Evolutionary conservation across 2,329 filamentous ascomycete genomes (phyloP).

Genomic region (Hansfordia pulvinata): DNA sequence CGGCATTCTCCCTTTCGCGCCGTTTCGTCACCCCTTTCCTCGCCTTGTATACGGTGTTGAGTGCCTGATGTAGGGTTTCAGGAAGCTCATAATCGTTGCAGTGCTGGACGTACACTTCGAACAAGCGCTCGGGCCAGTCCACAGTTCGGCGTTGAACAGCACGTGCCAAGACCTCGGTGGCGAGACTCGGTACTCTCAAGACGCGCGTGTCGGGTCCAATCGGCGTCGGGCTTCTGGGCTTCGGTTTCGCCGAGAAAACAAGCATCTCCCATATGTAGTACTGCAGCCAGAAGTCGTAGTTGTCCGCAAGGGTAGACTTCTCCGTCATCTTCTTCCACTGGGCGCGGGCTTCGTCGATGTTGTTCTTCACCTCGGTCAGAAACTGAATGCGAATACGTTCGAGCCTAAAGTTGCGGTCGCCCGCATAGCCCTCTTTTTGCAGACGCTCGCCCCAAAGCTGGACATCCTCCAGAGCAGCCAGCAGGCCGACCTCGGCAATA

Average conservation of each 20-base stretch:
- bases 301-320: constrained; percentile 54
- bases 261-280: constrained; percentile 91
- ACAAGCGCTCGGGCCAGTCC: constrained; percentile 64
- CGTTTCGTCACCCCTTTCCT: constrained; percentile 49
- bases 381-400: constrained; percentile 90
- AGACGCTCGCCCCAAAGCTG: constrained; percentile 63
- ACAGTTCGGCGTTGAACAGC: constrained; percentile 49
- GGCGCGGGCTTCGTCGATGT: constrained; percentile 61
- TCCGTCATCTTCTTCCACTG: constrained; percentile 61
- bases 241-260: constrained; percentile 35
- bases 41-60: constrained; percentile 60
- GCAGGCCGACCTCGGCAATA: constrained; percentile 79
- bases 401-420: constrained; percentile 79
- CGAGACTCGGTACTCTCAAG: constrained; percentile 53
- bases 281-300: constrained; percentile 85
- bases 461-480: constrained; percentile 75
- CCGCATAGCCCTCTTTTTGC: constrained; percentile 62
- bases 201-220: constrained; percentile 25
- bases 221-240: constrained; percentile 37
- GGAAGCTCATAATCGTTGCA: constrained; percentile 86
- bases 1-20: constrained; percentile 50
- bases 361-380: constrained; percentile 70
- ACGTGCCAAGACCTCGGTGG: constrained; percentile 63
- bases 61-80: constrained; percentile 57
- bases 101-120: constrained; percentile 63